Conservation (phyloP, 2,329 filamentous ascomycete genomes). For the Amauroascus niger region DNA sequence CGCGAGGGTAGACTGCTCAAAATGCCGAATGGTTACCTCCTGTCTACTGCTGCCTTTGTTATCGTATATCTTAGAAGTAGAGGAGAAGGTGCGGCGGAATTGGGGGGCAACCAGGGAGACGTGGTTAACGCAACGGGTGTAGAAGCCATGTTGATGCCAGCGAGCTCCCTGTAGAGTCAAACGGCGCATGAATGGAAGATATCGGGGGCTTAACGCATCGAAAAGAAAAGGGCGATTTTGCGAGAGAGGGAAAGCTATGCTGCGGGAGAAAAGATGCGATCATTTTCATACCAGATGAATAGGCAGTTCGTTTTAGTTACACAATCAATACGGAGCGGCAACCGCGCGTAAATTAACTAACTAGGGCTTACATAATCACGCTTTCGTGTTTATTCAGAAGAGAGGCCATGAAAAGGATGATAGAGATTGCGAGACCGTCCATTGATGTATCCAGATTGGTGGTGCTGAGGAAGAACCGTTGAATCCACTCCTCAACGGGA, state of each 20-base stretch:
- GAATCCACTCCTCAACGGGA: too few relatives aligned
- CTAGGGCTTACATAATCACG: background rate
- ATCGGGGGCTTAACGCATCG: constrained; percentile 27
- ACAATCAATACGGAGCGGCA: background rate
- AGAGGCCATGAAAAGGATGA: too few relatives aligned
- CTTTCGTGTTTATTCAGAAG: too few relatives aligned
- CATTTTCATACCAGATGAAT: too few relatives aligned
- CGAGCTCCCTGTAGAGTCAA: constrained; percentile 37
- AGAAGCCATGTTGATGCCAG: constrained; percentile 36
- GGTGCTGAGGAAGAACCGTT: too few relatives aligned
- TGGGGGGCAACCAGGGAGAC: constrained; percentile 15
- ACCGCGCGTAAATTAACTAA: too few relatives aligned
- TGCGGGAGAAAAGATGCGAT: background rate
- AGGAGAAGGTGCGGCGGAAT: constrained; percentile 26
- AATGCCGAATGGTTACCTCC: constrained; percentile 37
- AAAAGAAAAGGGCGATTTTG: too few relatives aligned
- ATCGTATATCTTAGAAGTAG: constrained; percentile 23
- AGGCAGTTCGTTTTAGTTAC: too few relatives aligned
- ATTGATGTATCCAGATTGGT: too few relatives aligned
- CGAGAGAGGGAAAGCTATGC: background rate
- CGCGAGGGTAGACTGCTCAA: constrained; percentile 32
- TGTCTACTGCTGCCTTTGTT: constrained; percentile 26
- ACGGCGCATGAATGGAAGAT: constrained; percentile 35
- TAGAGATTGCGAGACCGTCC: too few relatives aligned
- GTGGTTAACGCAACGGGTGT: constrained; percentile 24